These are phyloP conservation scores for Phytophthora brassicae DNA, from an alignment of 352 stramenopile species.

Conservation along the genomic window DNA sequence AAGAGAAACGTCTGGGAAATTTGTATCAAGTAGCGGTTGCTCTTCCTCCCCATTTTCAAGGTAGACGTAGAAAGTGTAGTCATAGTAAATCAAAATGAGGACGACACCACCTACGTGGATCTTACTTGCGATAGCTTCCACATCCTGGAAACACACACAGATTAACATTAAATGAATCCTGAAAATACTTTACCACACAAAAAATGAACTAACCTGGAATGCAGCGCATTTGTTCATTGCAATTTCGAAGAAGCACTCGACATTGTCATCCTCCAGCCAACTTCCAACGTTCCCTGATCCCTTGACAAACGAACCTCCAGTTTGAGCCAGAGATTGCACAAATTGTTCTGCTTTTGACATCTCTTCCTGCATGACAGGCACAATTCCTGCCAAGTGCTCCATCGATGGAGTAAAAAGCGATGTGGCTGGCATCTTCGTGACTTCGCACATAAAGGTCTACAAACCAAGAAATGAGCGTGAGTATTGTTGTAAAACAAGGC, in stretches of 20 bases:
- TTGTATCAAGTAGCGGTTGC: slow-evolving; percentile 91
- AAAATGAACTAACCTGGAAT: slow-evolving; percentile 47
- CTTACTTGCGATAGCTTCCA: slow-evolving; percentile 95
- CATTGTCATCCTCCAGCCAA: slow-evolving; percentile 90
- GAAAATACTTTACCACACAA: background rate
- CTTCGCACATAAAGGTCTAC: slow-evolving; percentile 92
- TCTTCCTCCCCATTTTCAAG: slow-evolving; percentile 89
- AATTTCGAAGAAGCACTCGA: slow-evolving; percentile 94
- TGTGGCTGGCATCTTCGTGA: slow-evolving; percentile 86
- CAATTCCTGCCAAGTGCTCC: slow-evolving; percentile 77
- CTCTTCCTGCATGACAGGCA: slow-evolving; percentile 88
- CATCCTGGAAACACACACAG: slow-evolving; percentile 69
- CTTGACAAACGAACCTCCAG: slow-evolving; percentile 57
- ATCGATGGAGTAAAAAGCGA: slow-evolving; percentile 89
- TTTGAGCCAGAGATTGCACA: slow-evolving; percentile 59
- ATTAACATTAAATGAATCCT: background rate
- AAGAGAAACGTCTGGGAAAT: slow-evolving; percentile 93
- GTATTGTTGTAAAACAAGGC: too few species aligned
- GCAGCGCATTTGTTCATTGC: slow-evolving; percentile 66
- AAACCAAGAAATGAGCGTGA: background rate
- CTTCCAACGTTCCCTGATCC: slow-evolving; percentile 49
- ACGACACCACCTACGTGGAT: slow-evolving; percentile 92
- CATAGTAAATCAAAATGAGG: slow-evolving; percentile 92
- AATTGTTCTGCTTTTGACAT: slow-evolving; percentile 84
- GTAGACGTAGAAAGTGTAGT: slow-evolving; percentile 92